These are phyloP conservation scores for Xerocomus potaroensis DNA, from an alignment of 768 basidiomycete species.

Conservation along the genomic window DNA sequence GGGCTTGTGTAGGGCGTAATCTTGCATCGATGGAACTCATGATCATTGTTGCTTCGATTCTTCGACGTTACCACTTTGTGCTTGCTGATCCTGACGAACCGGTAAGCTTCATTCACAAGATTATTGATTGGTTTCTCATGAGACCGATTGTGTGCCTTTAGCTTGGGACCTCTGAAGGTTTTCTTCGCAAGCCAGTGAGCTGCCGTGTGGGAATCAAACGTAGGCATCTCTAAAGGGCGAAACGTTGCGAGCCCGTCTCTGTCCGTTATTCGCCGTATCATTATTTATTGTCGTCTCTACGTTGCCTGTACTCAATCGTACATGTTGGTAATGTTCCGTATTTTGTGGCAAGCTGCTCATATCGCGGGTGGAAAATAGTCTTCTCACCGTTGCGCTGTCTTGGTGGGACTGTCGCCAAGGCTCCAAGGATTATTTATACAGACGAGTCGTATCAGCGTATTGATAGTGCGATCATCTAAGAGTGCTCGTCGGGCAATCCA, in stretches of 20 bases:
- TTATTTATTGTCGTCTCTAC: too few species aligned
- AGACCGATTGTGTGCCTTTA: constrained; percentile 27
- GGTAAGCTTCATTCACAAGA: constrained; percentile 38
- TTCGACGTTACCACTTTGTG: constrained; percentile 72
- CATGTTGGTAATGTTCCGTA: too few species aligned
- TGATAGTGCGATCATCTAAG: too few species aligned
- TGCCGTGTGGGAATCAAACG: constrained; percentile 73
- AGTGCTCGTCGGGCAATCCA: constrained; percentile 8
- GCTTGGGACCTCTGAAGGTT: constrained; percentile 79
- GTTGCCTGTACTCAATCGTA: too few species aligned
- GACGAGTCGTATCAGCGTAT: background rate
- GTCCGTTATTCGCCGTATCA: too few species aligned
- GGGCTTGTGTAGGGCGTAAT: constrained; percentile 83
- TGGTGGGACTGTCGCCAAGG: constrained; percentile 9
- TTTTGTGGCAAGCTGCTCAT: too few species aligned
- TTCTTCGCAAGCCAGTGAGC: constrained; percentile 75
- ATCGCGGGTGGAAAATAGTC: too few species aligned
- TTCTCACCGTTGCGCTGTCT: too few species aligned
- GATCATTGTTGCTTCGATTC: constrained; percentile 76
- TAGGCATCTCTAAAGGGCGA: constrained; percentile 36
- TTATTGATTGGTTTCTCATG: constrained; percentile 1
- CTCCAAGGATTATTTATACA: constrained; percentile 7
- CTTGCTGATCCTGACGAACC: constrained; percentile 53
- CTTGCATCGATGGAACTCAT: constrained; percentile 75
- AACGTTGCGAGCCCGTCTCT: too few species aligned